Evolutionary conservation across 2,329 filamentous ascomycete genomes (phyloP), one percentile per base, ranked within the genome.

Genomic region (Talaromyces rugulosus): DNA sequence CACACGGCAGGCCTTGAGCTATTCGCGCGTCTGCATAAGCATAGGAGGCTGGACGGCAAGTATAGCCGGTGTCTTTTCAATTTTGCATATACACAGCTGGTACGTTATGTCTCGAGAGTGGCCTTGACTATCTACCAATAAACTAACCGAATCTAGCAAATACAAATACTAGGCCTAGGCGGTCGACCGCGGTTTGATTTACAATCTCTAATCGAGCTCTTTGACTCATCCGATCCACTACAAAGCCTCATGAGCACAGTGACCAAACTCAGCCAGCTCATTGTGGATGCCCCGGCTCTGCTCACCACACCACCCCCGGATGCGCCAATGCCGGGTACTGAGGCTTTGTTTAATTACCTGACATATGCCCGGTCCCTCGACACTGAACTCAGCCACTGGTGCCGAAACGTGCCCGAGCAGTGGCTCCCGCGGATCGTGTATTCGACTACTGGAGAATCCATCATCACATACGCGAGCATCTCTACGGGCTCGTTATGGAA

Each of bases 1-100:
- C 74, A 77, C 64, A 72, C 71, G 4, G 70, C 69, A 7, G 74
- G 74, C 1, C 71, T 77, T 58, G 73, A 75, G 51, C 65, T 74
- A 5, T 61, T 77, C 40, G 72, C 72, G 67, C 73, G 71, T 58
- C 58, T 75, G 28, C 67, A 74, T 59, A 74, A 74, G 2, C 65
- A 70, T 52, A 63, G 65, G 16, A 71, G 74, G 53, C 54, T 76
- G 5, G 66, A 66, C 23, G 60, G 71, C 60, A 66, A 68, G 28
- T 69, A 68, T 50, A 74, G 74, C 31, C 68, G 74, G 14, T 74
- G 72, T 64, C 64, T 77, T 63, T 76, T 77, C 52, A 71, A 68
- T 36, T 76, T 73, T 65, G 74, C 74, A 23, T 76, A 71, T 68
- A 65, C 70, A 16, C 74, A 75, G 56, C 71, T 69, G 63, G 74